Evolutionary conservation across 2,329 filamentous ascomycete genomes (phyloP).

Genomic region (Berkeleyomyces basicola): DNA sequence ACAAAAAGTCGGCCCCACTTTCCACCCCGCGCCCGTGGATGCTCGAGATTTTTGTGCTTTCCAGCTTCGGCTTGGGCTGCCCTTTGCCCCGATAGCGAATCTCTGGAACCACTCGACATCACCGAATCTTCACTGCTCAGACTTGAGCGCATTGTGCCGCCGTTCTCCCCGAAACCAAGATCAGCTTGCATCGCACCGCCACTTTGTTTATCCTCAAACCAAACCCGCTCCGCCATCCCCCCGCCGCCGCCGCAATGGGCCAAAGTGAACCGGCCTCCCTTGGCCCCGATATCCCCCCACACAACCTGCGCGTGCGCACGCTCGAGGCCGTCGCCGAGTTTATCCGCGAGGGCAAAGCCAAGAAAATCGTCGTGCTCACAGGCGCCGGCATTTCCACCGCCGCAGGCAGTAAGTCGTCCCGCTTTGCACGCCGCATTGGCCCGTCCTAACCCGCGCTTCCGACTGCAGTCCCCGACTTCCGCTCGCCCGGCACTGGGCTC

Average conservation of each 20-base stretch:
- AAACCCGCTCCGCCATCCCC: not conserved
- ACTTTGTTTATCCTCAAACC: not conserved
- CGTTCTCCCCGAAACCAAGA: too few relatives aligned
- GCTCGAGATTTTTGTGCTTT: not conserved
- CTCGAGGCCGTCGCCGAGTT: conserved; percentile 63
- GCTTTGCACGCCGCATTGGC: not conserved
- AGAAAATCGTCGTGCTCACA: conserved; percentile 70
- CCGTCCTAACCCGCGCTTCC: not conserved
- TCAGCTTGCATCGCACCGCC: too few relatives aligned
- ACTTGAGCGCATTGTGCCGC: too few relatives aligned
- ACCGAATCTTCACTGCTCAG: too few relatives aligned
- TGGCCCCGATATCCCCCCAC: conserved; percentile 42
- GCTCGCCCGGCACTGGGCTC: conserved; percentile 80
- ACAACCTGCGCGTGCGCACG: conserved; percentile 50
- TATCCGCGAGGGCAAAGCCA: conserved; percentile 52
- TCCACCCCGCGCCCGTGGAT: not conserved
- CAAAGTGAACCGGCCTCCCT: conserved; percentile 60
- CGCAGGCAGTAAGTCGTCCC: conserved; percentile 37
- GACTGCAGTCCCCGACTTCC: conserved; percentile 74
- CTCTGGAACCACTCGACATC: too few relatives aligned
- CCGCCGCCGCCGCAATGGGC: conserved; percentile 43
- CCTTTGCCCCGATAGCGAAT: not conserved
- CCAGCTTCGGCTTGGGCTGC: not conserved
- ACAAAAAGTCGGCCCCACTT: conserved; percentile 1
- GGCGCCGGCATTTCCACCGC: conserved; percentile 77